phyloP scores from a whole-genome alignment of 495 filamentous ascomycete genomes.

The Lasiosphaeria miniovina region DNA sequence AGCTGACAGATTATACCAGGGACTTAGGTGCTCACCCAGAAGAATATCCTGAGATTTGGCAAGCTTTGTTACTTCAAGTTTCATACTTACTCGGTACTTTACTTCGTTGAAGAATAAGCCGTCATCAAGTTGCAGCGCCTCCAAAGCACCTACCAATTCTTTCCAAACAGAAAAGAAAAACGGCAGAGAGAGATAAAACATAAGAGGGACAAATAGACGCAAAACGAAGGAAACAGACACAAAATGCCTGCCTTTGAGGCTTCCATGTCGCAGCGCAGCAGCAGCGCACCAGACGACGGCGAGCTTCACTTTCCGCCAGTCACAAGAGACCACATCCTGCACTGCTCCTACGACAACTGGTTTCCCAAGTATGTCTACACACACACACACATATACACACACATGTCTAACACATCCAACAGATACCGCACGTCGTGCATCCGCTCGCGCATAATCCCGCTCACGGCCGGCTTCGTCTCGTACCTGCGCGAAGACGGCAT shows the following conservation, averaged over 20 bases:
- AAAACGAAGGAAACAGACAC: neutral
- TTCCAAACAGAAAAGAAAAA: too few relatives aligned
- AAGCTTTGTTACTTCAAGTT: too few relatives aligned
- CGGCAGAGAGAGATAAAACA: too few relatives aligned
- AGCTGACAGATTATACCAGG: too few relatives aligned
- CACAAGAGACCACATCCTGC: slow-evolving; percentile 77
- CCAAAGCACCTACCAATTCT: too few relatives aligned
- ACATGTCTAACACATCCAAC: slow-evolving; percentile 2
- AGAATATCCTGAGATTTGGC: too few relatives aligned
- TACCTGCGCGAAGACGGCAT: slow-evolving; percentile 95
- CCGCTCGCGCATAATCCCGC: slow-evolving; percentile 77
- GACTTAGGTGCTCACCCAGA: too few relatives aligned
- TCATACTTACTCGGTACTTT: too few relatives aligned
- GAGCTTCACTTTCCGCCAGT: slow-evolving; percentile 78
- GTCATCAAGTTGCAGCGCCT: too few relatives aligned
- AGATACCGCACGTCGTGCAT: slow-evolving; percentile 76
- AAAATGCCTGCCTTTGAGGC: slow-evolving; percentile 29
- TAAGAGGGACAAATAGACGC: neutral
- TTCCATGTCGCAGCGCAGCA: slow-evolving; percentile 10
- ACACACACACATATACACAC: neutral
- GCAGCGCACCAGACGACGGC: slow-evolving; percentile 4
- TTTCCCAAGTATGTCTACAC: slow-evolving; percentile 60
- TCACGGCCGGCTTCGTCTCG: slow-evolving; percentile 68
- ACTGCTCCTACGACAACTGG: slow-evolving; percentile 94
- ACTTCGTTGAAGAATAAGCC: too few relatives aligned